Evolutionary conservation across 2,329 filamentous ascomycete genomes (phyloP).

Genomic region (Cercospora sp.): DNA sequence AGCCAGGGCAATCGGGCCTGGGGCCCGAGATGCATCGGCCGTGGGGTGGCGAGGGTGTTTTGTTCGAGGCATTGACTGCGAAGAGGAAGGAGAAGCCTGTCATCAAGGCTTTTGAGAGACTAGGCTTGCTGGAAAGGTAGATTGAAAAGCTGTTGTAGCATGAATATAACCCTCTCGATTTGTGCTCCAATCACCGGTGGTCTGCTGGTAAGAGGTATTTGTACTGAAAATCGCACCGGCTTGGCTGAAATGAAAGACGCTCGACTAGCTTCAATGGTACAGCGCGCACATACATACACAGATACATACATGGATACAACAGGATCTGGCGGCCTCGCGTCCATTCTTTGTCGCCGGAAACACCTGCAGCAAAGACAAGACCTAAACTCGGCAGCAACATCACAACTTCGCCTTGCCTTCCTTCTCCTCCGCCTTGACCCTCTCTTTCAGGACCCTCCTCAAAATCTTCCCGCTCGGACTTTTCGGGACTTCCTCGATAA

Average conservation of each 20-base stretch:
- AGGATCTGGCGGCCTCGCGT: not conserved
- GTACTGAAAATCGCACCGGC: too few species aligned
- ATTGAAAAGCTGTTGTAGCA: too few species aligned
- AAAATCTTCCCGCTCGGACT: slow-evolving; percentile 52
- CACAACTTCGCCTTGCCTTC: slow-evolving; percentile 40
- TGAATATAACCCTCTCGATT: too few species aligned
- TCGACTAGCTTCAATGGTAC: not conserved
- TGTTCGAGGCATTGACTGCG: slow-evolving; percentile 48
- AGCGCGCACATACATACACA: not conserved
- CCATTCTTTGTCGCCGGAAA: not conserved
- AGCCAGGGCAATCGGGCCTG: slow-evolving; percentile 4
- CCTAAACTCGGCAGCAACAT: not conserved
- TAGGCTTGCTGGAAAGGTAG: slow-evolving; percentile 44
- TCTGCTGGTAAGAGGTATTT: too few species aligned
- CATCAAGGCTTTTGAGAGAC: slow-evolving; percentile 54
- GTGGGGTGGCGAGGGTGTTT: slow-evolving; percentile 48
- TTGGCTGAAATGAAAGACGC: not conserved
- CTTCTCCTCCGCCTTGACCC: slow-evolving; percentile 45
- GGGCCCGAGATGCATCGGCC: slow-evolving; percentile 36
- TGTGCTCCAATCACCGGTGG: too few species aligned
- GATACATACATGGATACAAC: not conserved
- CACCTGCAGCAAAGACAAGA: not conserved
- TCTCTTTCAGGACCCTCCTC: slow-evolving; percentile 47
- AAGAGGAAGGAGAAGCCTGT: slow-evolving; percentile 50
- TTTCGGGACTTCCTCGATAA: slow-evolving; percentile 52